These are phyloP conservation scores for Parastagonospora avenae DNA, from an alignment of 2,329 filamentous ascomycete genomes.

Conservation along the genomic window DNA sequence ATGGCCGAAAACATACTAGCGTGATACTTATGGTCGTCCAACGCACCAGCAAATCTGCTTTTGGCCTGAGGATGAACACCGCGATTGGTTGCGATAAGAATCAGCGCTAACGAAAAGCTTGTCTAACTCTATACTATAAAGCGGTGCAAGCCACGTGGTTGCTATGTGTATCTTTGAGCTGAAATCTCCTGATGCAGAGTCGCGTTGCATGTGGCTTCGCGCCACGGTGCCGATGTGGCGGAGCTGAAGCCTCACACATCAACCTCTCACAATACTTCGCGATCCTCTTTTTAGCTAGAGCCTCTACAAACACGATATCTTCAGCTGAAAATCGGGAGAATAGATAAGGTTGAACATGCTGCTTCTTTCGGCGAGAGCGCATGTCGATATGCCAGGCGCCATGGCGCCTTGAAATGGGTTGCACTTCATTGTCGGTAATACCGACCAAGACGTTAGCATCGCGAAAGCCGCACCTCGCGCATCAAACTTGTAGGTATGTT, in stretches of 20 bases:
- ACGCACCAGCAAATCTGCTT: too few relatives aligned
- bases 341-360: not conserved
- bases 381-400: too few relatives aligned
- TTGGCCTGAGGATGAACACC: not conserved
- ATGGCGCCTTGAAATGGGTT: too few relatives aligned
- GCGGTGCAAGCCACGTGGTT: not conserved
- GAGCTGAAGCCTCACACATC: not conserved
- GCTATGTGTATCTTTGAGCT: slow-evolving; percentile 1
- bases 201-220: not conserved
- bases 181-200: not conserved
- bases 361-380: not conserved
- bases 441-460: too few relatives aligned
- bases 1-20: too few relatives aligned
- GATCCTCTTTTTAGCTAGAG: not conserved
- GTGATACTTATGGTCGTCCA: too few relatives aligned
- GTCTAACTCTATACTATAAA: not conserved
- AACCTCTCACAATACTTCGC: not conserved
- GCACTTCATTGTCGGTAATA: too few relatives aligned
- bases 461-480: too few relatives aligned
- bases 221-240: not conserved
- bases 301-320: not conserved
- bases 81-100: not conserved
- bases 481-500: too few relatives aligned
- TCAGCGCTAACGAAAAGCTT: not conserved
- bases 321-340: not conserved